Base-by-base conservation (phyloP, 345 rosid species). In the Arabidopsis arenosa region DNA sequence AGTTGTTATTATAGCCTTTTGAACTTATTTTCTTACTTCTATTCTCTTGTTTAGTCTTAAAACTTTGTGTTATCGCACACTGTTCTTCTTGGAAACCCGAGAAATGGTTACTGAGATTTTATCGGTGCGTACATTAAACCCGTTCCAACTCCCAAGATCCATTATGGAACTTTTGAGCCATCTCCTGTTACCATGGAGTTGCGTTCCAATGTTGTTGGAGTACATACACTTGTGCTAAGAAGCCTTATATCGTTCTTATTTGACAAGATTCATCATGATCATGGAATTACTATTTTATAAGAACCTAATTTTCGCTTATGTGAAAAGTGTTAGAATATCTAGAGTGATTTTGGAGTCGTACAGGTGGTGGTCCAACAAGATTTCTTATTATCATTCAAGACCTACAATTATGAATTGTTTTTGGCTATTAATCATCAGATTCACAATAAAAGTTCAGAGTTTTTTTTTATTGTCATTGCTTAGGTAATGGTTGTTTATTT, bases 51-150 rank as follows among this genome's bases (percentile, higher is more conserved):
- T 41, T n/a, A 15, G 48, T 49, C 53, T 63, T 48, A 2, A 71
- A 18, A 23, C 0, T 5, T 21, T n/a, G 30, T 40, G 33, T 35
- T 70, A 28, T 47, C 37, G 83, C 84, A 77, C 76, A 37, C 72
- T 55, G 82, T 77, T 81, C 85, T 85, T 84, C 85, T 79, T 75
- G 77, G 78, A 44, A 76, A 74, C 81, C 55, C 7, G 30, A 75
- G 49, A 28, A 8, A 48, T 75, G 77, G 76, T 79, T 74, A 57
- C 65, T 40, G 68, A 71, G 88, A 83, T 81, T 83, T 81, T 81
- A 83, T 80, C 55, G 61, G 77, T 85, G 85, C 86, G 75, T 58
- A 83, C 35, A 83, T 59, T 66, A 40, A 45, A 68, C 69, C 35
- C 40, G n/a, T 39, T 67, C 54, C 74, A 51, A 66, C 44, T 59